A percentile compares a stretch with the other conserved stretches of the same genome.
These are phyloP conservation scores for Chlorencoelia australis DNA, from an alignment of 2,329 filamentous ascomycete species.

Conservation along the genomic window DNA sequence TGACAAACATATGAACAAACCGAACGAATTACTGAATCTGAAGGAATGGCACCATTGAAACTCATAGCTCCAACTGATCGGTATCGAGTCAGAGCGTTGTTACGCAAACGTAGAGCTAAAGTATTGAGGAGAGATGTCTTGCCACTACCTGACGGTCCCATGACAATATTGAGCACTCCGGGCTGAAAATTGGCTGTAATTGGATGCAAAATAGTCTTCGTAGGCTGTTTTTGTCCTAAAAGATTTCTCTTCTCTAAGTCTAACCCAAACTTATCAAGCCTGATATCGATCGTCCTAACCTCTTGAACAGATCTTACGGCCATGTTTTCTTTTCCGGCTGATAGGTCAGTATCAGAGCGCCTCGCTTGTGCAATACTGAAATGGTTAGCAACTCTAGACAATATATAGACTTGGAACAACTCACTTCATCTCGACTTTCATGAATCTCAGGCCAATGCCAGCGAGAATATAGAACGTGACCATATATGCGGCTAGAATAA, in stretches of 20 bases:
- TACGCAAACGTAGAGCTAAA: slow-evolving; percentile 58
- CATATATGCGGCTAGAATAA: slow-evolving; percentile 51
- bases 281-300: slow-evolving; percentile 53
- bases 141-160: slow-evolving; percentile 69
- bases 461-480: slow-evolving; percentile 53
- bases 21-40: slow-evolving; percentile 57
- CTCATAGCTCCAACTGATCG: slow-evolving; percentile 49
- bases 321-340: slow-evolving; percentile 63
- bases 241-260: slow-evolving; percentile 51
- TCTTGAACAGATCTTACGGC: slow-evolving; percentile 40
- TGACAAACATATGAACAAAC: slow-evolving; percentile 71
- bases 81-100: slow-evolving; percentile 52
- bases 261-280: slow-evolving; percentile 53
- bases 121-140: slow-evolving; percentile 68
- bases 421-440: slow-evolving; percentile 58
- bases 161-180: slow-evolving; percentile 63
- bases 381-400: no score
- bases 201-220: slow-evolving; percentile 54
- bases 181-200: slow-evolving; percentile 58
- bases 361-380: slow-evolving; percentile 58
- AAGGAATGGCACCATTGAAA: slow-evolving; percentile 61
- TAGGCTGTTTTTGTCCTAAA: slow-evolving; percentile 40
- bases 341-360: slow-evolving; percentile 47
- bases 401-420: no score
- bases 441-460: slow-evolving; percentile 50